These are phyloP conservation scores for Emydomyces testavorans DNA, from an alignment of 2,329 filamentous ascomycete genomes.

Conservation along the genomic window DNA sequence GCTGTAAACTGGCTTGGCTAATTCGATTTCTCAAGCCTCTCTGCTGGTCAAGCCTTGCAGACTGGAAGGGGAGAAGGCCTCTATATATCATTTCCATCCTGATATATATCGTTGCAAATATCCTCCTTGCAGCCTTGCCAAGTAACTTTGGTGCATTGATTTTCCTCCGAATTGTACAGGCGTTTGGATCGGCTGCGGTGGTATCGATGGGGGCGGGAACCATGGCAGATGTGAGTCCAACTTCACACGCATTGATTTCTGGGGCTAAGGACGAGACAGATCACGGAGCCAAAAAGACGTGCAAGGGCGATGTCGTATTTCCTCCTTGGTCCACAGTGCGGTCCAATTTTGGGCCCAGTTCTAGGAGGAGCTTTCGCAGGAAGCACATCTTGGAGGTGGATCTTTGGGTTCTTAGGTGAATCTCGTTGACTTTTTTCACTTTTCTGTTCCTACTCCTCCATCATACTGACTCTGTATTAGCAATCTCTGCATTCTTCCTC, in stretches of 20 bases:
- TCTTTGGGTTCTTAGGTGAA: slow-evolving; percentile 13
- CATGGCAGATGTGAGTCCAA: neutral
- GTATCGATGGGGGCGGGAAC: slow-evolving; percentile 2
- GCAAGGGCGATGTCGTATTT: slow-evolving; percentile 2
- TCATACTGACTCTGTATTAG: neutral
- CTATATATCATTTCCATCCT: slow-evolving; percentile 3
- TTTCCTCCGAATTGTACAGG: slow-evolving; percentile 2
- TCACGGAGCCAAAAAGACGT: neutral
- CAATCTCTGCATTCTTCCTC: neutral
- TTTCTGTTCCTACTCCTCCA: neutral
- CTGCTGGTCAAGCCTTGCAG: neutral
- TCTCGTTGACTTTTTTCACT: neutral
- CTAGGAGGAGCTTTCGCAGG: slow-evolving; percentile 18
- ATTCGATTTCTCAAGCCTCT: neutral
- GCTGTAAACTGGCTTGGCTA: neutral
- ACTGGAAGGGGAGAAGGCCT: neutral
- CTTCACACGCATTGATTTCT: neutral
- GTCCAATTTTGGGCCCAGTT: slow-evolving; percentile 28
- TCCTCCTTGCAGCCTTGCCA: slow-evolving; percentile 3
- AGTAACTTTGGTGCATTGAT: slow-evolving; percentile 3
- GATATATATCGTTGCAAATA: slow-evolving; percentile 2
- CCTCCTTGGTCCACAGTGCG: slow-evolving; percentile 21
- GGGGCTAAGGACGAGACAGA: neutral
- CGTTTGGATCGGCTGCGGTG: neutral
- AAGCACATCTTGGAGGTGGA: slow-evolving; percentile 21